Base-by-base conservation (phyloP, 192 early-diverging fungal species). In the Helicostylum pulchrum region DNA sequence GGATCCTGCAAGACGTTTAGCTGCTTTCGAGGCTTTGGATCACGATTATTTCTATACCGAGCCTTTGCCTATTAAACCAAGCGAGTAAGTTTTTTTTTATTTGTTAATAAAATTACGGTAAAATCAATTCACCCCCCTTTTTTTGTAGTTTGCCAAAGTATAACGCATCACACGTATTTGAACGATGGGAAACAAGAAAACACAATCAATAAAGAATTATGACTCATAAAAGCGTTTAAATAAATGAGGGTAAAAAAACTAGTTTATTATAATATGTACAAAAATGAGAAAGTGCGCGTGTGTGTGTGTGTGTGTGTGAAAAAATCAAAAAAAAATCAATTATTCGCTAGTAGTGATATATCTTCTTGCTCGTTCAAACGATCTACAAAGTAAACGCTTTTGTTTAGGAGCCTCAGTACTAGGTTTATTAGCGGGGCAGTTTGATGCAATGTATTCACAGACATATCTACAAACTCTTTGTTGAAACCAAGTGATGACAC, bases 1-100 rank as follows among this genome's bases (percentile, higher is more conserved):
- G 15, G 86, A 95, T 65, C 94, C 94, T 19, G 76, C 77, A 20
- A 84, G 81, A 54, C 75, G 95, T 45, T 67, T 87, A 15, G 85
- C 87, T 2, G 94, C 94, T 1, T 80, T 78, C 31, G 73, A 84
- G 4, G 93, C 92, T 9, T 79, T 96, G 12, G 84, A 90, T 32
- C 89, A 94, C 66, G 85, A 87, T 26, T 92, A 92, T 65, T 94
- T 98, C 48, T 89, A 80, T 71, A 82, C 80, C 0, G 72, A 79
- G 50, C 90, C 90, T 19, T 71, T 88, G 47, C 90, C 91, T 9
- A 82, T 88, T 10, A 82, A 86, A 34, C 85, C 83, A 14, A 80
- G 78, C 71, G 77, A 85, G 80, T 84, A 73, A 73, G 78, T 71
- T 30, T 34, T 8, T 31, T 19, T 53, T 12, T 10, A 6, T 31